A percentile compares a stretch with the other conserved stretches of the same genome.
These are phyloP conservation scores for Paramecium sexaurelia DNA, from an alignment of 73 alveolate species.

Conservation along the genomic window DNA sequence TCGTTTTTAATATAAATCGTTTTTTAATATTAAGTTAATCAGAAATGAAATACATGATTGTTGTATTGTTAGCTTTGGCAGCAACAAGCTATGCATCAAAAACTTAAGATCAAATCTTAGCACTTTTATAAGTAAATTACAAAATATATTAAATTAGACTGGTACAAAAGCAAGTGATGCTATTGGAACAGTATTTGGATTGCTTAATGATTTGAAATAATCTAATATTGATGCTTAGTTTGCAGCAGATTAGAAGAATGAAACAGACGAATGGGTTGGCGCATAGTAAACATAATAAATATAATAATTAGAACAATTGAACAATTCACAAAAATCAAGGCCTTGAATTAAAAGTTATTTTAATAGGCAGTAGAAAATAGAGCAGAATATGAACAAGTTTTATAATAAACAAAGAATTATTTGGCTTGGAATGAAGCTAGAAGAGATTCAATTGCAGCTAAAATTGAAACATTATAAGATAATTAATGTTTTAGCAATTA, in stretches of 20 bases:
- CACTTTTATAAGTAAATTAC: background rate
- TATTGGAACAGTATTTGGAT: constrained; percentile 27
- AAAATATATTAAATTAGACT: background rate
- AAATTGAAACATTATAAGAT: constrained; percentile 17
- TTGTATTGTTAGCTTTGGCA: constrained; percentile 1
- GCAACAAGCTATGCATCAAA: background rate
- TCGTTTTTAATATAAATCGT: background rate
- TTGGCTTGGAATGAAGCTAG: constrained; percentile 54
- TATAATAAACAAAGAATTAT: constrained; percentile 16
- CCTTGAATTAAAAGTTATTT: background rate
- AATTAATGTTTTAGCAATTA: constrained; percentile 35
- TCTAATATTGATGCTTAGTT: constrained; percentile 22
- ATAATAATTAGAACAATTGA: background rate
- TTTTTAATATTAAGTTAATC: constrained; percentile 17
- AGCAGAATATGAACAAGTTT: constrained; percentile 8
- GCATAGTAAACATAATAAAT: background rate
- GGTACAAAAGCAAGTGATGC: constrained; percentile 56
- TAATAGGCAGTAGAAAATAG: background rate
- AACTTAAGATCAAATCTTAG: constrained; percentile 41
- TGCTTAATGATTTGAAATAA: constrained; percentile 22
- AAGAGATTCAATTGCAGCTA: background rate
- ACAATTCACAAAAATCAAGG: background rate
- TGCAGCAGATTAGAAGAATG: constrained; percentile 36
- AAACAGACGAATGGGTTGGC: constrained; percentile 39
- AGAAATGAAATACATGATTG: background rate